These are phyloP conservation scores for Monosporascus ibericus DNA, from an alignment of 2,329 filamentous ascomycete genomes.

Conservation along the genomic window DNA sequence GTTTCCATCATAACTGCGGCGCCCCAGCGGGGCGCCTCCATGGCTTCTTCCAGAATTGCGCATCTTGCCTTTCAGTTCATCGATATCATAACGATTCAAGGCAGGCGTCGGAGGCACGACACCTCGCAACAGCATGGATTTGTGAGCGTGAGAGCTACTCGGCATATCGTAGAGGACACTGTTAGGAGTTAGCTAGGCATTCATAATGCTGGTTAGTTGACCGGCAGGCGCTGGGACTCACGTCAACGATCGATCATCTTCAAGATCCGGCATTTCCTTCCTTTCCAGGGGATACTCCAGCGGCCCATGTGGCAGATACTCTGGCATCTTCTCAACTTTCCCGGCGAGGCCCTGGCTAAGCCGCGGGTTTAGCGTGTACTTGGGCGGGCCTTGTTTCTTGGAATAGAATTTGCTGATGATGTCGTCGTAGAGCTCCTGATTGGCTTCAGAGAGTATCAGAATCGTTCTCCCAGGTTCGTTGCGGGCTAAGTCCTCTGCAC, in stretches of 20 bases:
- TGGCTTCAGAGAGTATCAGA: slow-evolving; percentile 75
- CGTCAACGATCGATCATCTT: slow-evolving; percentile 82
- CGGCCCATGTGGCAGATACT: slow-evolving; percentile 77
- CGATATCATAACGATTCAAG: slow-evolving; percentile 70
- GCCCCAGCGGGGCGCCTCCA: slow-evolving; percentile 58
- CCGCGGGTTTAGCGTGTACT: slow-evolving; percentile 67
- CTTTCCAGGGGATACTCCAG: slow-evolving; percentile 72
- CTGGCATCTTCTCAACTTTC: slow-evolving; percentile 71
- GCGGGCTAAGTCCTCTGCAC: slow-evolving; percentile 67
- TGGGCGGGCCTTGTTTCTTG: slow-evolving; percentile 66
- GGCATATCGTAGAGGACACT: slow-evolving; percentile 87
- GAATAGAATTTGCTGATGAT: slow-evolving; percentile 84
- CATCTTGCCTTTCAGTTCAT: slow-evolving; percentile 62
- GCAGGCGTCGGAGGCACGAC: slow-evolving; percentile 66
- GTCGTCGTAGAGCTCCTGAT: slow-evolving; percentile 75
- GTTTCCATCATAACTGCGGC: slow-evolving; percentile 19
- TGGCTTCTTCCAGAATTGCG: slow-evolving; percentile 61
- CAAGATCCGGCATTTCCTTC: slow-evolving; percentile 66
- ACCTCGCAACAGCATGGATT: slow-evolving; percentile 88
- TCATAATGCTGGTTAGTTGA: neutral
- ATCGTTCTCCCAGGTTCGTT: slow-evolving; percentile 78
- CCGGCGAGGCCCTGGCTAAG: slow-evolving; percentile 75
- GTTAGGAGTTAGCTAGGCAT: slow-evolving; percentile 22
- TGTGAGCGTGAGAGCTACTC: slow-evolving; percentile 65
- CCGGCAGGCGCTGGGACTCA: slow-evolving; percentile 38